Conservation (phyloP, 176 grass and related monocot species). For the Cymbopogon citratus region DNA sequence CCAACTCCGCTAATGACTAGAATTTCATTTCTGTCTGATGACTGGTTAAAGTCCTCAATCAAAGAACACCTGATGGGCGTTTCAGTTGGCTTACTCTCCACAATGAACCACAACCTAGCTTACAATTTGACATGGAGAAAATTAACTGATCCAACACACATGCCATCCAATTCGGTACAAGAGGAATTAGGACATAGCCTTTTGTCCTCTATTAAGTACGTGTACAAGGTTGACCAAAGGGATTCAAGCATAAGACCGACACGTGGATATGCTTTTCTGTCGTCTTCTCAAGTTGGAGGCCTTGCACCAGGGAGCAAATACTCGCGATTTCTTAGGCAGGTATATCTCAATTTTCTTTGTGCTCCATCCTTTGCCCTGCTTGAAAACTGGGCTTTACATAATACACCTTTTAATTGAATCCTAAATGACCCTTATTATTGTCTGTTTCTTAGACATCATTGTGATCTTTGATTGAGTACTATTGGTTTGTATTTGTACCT, state of each 20-base stretch:
- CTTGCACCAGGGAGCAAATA: slow-evolving; percentile 54
- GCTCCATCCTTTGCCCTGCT: no score
- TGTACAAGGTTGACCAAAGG: slow-evolving; percentile 72
- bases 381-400: no score
- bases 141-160: slow-evolving; percentile 48
- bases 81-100: slow-evolving; percentile 81
- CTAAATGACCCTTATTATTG: background rate
- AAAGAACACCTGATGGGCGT: slow-evolving; percentile 67
- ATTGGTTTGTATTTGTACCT: background rate
- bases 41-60: slow-evolving; percentile 81
- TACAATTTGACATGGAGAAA: slow-evolving; percentile 83
- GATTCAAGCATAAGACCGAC: slow-evolving; percentile 68
- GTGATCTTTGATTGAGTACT: background rate
- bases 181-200: slow-evolving; percentile 72
- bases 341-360: slow-evolving; percentile 14
- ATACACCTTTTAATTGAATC: no score
- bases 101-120: slow-evolving; percentile 55
- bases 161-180: slow-evolving; percentile 49
- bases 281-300: slow-evolving; percentile 70
- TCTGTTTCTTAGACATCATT: background rate
- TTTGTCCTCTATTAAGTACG: slow-evolving; percentile 80
- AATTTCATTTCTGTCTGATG: slow-evolving; percentile 60
- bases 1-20: slow-evolving; percentile 54
- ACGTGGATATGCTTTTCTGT: slow-evolving; percentile 68
- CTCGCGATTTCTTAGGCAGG: slow-evolving; percentile 64